Conservation (phyloP, 2,329 filamentous ascomycete species). For the Bipolaris victoriae region DNA sequence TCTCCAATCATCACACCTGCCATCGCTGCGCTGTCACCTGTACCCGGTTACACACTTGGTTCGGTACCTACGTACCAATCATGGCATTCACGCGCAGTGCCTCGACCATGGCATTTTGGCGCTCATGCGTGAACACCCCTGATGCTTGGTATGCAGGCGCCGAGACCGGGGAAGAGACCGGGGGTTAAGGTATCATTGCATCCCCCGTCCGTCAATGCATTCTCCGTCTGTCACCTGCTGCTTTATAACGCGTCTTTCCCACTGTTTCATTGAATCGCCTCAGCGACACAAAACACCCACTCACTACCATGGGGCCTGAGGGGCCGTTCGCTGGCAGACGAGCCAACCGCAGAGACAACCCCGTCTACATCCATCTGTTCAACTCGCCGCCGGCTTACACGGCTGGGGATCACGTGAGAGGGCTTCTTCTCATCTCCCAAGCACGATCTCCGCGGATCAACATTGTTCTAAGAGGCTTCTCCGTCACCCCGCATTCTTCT, state of each 20-base stretch:
- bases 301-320: constrained; percentile 16
- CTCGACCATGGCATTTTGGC: constrained; percentile 8
- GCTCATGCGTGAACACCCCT: constrained; percentile 3
- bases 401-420: constrained; percentile 29
- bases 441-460: constrained; percentile 27
- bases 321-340: constrained; percentile 13
- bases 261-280: not conserved
- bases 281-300: not conserved
- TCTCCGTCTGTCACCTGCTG: not conserved
- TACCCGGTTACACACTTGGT: too few species aligned
- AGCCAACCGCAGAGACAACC: constrained; percentile 21
- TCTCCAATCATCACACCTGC: not conserved
- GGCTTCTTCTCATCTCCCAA: constrained; percentile 28
- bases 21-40: not conserved
- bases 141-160: constrained; percentile 12
- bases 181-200: constrained; percentile 10
- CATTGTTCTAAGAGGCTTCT: constrained; percentile 24
- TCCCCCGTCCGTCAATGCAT: not conserved
- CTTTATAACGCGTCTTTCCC: not conserved
- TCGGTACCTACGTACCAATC: not conserved
- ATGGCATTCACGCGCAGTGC: constrained; percentile 2
- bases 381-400: constrained; percentile 24
- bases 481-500: constrained; percentile 18
- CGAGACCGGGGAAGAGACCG: constrained; percentile 6
- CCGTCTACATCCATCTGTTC: constrained; percentile 25